Base-by-base conservation (phyloP, 2,329 filamentous ascomycete species). In the Zymoseptoria tritici region DNA sequence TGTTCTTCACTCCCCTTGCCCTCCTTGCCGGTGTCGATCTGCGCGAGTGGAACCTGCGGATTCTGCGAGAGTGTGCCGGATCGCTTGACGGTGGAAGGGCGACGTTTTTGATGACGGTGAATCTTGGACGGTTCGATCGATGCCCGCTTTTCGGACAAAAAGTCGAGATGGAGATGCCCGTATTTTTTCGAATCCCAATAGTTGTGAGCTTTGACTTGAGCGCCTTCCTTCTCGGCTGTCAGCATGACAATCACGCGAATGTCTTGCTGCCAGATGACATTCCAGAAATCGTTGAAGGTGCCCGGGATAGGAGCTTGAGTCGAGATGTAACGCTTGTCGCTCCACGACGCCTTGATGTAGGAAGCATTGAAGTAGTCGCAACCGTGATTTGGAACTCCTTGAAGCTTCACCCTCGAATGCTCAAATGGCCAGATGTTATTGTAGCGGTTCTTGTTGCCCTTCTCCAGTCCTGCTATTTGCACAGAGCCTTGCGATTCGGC, bases 311-410 rank as follows among this genome's bases (percentile, higher is more conserved):
- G 94, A 0, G 91, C 94, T 74, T 99, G 94, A 11, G 91, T 93
- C 54, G 93, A 93, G 74, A 99, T 97, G 72, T 99, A 99, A 50
- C 86, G 84, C 78, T 96, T 97, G 73, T 95, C 87, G 64, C 90
- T 96, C 66, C 88, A 83, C 26, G 86, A 83, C 1, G 92, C 84
- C 72, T 89, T 87, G 62, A 97, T 79, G 67, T 96, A 85, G 72
- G 90, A 97, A 19, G 92, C 94, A 71, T 99, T 99, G 76, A 99
- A 86, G 70, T 99, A 99, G 73, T 99, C 94, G 73, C 93, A 96
- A 21, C 80, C 81, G 11, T 86, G 87, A 1, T 82, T 78, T 0
- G 82, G 77, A 42, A 87, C 84, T 50, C 85, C 84, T 65, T 89
- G 81, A 53, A 99, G 76, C 65, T 85, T 91, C 57, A 99, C 94